Percentiles rank a stretch among this genome's conserved stretches.
phyloP scores from a whole-genome alignment of 192 early-diverging fungal genomes.

The Gigaspora rosea region DNA sequence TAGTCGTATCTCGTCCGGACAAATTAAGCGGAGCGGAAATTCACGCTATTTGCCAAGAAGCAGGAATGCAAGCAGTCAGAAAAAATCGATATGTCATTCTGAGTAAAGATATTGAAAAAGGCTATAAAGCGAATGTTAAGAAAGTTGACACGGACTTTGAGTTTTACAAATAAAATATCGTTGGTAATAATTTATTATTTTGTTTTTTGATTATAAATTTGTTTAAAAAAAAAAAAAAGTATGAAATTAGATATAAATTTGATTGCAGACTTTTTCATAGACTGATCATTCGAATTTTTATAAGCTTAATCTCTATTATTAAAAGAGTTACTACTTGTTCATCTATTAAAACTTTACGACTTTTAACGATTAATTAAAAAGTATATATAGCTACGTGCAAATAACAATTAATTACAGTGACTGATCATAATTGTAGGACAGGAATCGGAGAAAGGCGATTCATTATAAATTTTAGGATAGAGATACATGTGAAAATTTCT shows the following conservation, averaged over 20 bases:
- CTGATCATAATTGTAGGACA: not conserved
- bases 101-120: slow-evolving; percentile 95
- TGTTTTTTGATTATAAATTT: too few species aligned
- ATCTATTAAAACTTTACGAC: too few species aligned
- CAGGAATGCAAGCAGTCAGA: slow-evolving; percentile 97
- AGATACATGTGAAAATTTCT: too few species aligned
- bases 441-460: not conserved
- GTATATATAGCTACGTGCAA: not conserved
- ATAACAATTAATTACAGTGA: not conserved
- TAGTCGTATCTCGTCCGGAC: slow-evolving; percentile 94
- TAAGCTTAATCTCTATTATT: too few species aligned
- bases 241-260: too few species aligned
- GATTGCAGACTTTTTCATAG: too few species aligned
- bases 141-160: slow-evolving; percentile 94
- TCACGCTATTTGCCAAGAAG: slow-evolving; percentile 97
- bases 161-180: slow-evolving; percentile 82
- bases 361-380: too few species aligned
- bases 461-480: too few species aligned
- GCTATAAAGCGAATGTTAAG: slow-evolving; percentile 94
- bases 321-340: too few species aligned
- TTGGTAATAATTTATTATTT: too few species aligned
- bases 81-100: slow-evolving; percentile 97
- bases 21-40: slow-evolving; percentile 97
- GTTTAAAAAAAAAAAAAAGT: too few species aligned
- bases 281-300: too few species aligned